Evolutionary conservation across 2,329 filamentous ascomycete genomes (phyloP), one percentile per base, ranked within the genome.

Genomic region (Diaporthe capsici): DNA sequence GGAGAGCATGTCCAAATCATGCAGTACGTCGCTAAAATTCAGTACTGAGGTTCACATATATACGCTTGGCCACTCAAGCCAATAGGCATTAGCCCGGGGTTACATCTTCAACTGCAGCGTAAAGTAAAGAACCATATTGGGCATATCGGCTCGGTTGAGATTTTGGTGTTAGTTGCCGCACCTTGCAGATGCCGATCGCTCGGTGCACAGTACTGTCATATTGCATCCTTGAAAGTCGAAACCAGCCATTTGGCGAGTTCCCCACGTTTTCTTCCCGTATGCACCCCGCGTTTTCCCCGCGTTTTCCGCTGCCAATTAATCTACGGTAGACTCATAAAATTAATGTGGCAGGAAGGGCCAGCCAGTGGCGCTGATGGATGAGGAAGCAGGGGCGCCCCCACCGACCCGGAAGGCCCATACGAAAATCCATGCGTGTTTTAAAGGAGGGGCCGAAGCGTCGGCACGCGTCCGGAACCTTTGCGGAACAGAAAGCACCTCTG

Each of bases 371-470:
- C n/a, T 22, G 20, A 34, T 17, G 3, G 3, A 6, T 58, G 28
- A 22, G 31, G 47, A 51, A 51, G 2, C 47, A 51, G 22, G 47
- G 47, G 47, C 47, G 9, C 17, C 57, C 34, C 57, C 57, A 60
- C 57, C 12, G 15, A 39, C n/a, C 57, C 57, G 57, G 57, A 60
- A 39, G 31, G 1, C 57, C 31, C 34, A 13, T 13, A n/a, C 12
- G 9, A 37, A 37, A 31, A 58, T 1, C 31, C 31, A 20, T 20
- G 17, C 55, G 28, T 58, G 7, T n/a, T 22, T 37, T 12, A 10
- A 25, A n/a, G 57, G 57, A 60, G 57, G 57, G 57, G 57, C 57
- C 57, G 57, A 60, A n/a, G 20, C 57, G 57, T 10, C 57, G 31
- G 57, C 57, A 60, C 22, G 34, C 34, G 20, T 60, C 22, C 49